Base-by-base conservation (phyloP, 495 filamentous ascomycete species). In the Entonaema liquescens region DNA sequence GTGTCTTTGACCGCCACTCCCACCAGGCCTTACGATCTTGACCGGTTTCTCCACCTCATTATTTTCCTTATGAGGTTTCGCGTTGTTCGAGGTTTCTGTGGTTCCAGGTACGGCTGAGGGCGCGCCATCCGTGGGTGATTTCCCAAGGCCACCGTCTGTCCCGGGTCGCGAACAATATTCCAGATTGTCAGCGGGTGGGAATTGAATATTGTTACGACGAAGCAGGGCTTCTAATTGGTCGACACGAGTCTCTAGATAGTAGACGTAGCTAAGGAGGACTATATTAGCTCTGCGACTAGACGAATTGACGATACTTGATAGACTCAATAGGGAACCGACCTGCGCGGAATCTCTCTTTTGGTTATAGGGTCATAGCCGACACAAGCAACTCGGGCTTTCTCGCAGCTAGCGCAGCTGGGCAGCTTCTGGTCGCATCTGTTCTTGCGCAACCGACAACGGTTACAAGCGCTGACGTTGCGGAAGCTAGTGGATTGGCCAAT, bases 361-460 rank as follows among this genome's bases (percentile, higher is more conserved):
- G 92, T 97, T 72, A 98, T 96, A 21, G 94, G 95, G 77, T 98
- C 95, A 76, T 96, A 98, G 40, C 95, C 95, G 50, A 97, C 93
- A 76, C 95, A 98, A 72, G 90, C 90, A 33, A 95, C 91, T 70
- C 87, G 85, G 13, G 92, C 94, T 81, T 97, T 98, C 77, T 93
- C 93, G 78, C 95, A 98, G 64, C 91, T 90, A 52, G 92, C 88
- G 79, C 95, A 98, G 57, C 91, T 91, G 25, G 95, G 95, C 53
- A 98, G 85, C 50, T 89, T 89, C 83, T 97, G 94, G 76, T 98
- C 95, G 76, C 95, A 98, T 28, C 94, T 88, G 74, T 98, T 97
- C 81, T 98, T 98, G 70, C 95, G 88, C 69, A 95, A 81, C 12
- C 95, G 89, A 77, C 95, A 98, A 21, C 95, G 89, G 80, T 97